Base-by-base conservation (phyloP, 108 stramenopile genomes). In the Cyclotella baltica region DNA sequence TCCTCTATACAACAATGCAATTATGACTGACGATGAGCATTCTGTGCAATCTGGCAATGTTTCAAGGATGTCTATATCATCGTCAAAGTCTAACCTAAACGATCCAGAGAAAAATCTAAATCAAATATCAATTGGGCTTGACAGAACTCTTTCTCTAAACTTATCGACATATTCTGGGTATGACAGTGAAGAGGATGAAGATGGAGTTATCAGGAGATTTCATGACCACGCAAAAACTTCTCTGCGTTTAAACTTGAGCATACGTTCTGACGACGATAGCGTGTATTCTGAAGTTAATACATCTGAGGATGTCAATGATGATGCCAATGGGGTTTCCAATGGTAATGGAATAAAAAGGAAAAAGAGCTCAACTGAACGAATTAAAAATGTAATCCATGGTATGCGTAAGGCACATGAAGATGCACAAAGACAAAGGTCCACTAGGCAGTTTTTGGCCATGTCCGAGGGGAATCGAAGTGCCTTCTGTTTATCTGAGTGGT, bases 361-460 rank as follows among this genome's bases (percentile, higher is more conserved):
- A 8, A 70, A 70, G 23, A 11, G 55, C 36, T 0, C 55, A 2
- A 16, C 23, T 22, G 56, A 57, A 38, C 53, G 55, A 1, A 70
- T 70, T n/a, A 52, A 23, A 40, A 35, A 40, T 57, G 56, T 30
- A 22, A 58, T 70, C 20, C 28, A 70, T 57, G 70, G 70, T 30
- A 70, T 70, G 70, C 53, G 70, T 4, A 55, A 34, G 18, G 70
- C 70, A 36, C 70, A 70, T 56, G 27, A 57, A 23, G 38, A 70
- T 58, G 70, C 70, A 15, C 53, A 55, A 37, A 22, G 29, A 20
- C 70, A 70, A 22, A 53, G 70, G 27, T 70, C 70, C 6, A 70
- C 70, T 10, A 3, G 70, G 36, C 20, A 50, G 23, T 70, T 70
- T 40, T 58, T 70, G 56, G 70, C 70, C 15, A 70, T 70, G 70